These are phyloP conservation scores for Fusarium chaquense DNA, from an alignment of 2,329 filamentous ascomycete species.

Conservation along the genomic window DNA sequence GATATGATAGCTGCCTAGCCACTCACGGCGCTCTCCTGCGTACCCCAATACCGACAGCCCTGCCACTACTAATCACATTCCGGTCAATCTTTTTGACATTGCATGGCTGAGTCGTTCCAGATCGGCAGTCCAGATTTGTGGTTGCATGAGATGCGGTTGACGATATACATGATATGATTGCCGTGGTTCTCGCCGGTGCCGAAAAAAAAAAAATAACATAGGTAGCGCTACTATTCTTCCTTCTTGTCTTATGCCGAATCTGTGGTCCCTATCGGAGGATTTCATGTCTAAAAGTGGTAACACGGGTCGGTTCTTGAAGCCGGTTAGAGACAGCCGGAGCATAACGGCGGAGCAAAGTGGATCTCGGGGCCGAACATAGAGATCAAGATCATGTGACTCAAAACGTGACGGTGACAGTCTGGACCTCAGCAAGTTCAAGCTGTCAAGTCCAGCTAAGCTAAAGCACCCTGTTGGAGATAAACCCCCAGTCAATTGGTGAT, in stretches of 20 bases:
- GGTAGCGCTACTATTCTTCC: background rate
- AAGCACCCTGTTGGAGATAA: conserved; percentile 29
- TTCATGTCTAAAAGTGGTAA: conserved; percentile 8
- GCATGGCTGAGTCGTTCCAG: conserved; percentile 18
- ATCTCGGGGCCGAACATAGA: conserved; percentile 32
- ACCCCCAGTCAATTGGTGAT: conserved; percentile 14
- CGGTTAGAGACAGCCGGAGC: background rate
- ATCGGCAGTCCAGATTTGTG: conserved; percentile 36
- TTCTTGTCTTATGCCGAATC: background rate
- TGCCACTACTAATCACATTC: conserved; percentile 28
- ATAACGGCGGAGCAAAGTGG: conserved; percentile 6
- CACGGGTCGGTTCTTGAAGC: conserved; percentile 3
- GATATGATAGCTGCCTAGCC: conserved; percentile 33
- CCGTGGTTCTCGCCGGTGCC: conserved; percentile 30
- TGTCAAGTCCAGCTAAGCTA: conserved; percentile 34
- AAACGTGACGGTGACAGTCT: conserved; percentile 32
- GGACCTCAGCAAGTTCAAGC: conserved; percentile 23
- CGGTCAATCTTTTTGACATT: background rate
- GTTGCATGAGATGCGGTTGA: conserved; percentile 39
- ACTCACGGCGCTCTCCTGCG: conserved; percentile 32
- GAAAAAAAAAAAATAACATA: background rate
- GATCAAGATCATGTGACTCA: conserved; percentile 32
- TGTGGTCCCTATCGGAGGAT: conserved; percentile 14
- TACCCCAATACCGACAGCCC: conserved; percentile 32
- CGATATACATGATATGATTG: conserved; percentile 21